Base-by-base conservation (phyloP, 2,329 filamentous ascomycete species). In the Albophoma yamanashiensis region DNA sequence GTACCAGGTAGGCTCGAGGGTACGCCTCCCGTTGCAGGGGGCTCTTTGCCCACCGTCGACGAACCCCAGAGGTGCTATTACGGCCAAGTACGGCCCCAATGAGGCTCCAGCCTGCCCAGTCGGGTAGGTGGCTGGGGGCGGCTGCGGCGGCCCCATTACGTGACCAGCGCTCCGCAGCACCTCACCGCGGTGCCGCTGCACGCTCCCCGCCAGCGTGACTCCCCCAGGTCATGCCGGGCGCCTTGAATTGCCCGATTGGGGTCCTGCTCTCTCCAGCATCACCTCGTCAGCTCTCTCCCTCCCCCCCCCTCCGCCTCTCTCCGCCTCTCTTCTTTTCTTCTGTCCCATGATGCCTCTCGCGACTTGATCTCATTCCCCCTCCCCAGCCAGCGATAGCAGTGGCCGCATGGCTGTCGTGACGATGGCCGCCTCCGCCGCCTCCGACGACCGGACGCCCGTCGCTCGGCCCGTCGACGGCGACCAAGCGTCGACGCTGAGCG, bases 401-500 rank as follows among this genome's bases (percentile, higher is more conserved):
- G 20, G 50, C 50, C 20, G 50, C 31, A 25, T 14, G 25, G 47
- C 50, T 11, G 50, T 31, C 20, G 20, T 38, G 53, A 58, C 31
- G 40, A 69, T 69, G 67, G 61, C 67, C 58, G 62, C 64, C 40
- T 45, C 63, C n/a, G 38, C 61, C 45, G 53, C 58, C n/a, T 60
- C 62, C 62, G 63, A 66, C 57, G 56, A 63, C 45, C 50, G 57
- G 34, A 60, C 60, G 31, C 60, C 60, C 50, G 57, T 63, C 56
- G 62, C 60, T 36, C 67, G 22, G 45, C 45, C 25, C 27, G 27
- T 52, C 50, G 65, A 70, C 55, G 55, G 63, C 56, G 69, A 71
- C 42, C 66, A 65, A 31, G 60, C 64, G 7, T 70, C 67, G 7
- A 61, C 64, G 7, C 58, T 62, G 56, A 69, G 65, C 22, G 64